phyloP scores from a whole-genome alignment of 768 basidiomycete species.

The Tricholoma sp. region DNA sequence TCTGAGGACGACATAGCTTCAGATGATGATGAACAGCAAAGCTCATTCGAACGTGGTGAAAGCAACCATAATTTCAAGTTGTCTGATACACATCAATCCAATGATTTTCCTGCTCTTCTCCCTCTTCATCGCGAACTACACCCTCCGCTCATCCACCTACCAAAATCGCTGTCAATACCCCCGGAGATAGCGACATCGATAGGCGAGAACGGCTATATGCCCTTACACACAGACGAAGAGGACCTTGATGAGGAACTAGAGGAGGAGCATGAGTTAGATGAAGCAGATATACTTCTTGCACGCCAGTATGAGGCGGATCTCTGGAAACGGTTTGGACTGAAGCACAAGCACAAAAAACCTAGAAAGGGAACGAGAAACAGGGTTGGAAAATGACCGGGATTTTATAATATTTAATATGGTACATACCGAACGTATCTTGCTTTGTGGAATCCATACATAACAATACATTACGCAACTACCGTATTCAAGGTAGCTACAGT shows the following conservation, averaged over 20 bases:
- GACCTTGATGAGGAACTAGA: constrained; percentile 29
- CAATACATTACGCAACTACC: too few species aligned
- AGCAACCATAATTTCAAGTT: constrained; percentile 6
- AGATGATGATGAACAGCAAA: neutral
- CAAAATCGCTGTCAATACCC: constrained; percentile 6
- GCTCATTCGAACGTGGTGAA: constrained; percentile 6
- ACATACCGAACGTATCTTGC: neutral
- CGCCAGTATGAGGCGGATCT: constrained; percentile 34
- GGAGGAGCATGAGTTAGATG: constrained; percentile 39
- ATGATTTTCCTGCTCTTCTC: constrained; percentile 12
- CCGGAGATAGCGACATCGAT: neutral
- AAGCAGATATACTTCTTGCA: constrained; percentile 27
- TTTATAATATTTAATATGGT: neutral
- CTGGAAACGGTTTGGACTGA: constrained; percentile 26
- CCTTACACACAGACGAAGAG: constrained; percentile 20
- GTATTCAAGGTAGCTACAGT: too few species aligned
- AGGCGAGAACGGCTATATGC: constrained; percentile 15
- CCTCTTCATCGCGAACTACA: constrained; percentile 19
- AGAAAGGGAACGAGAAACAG: neutral
- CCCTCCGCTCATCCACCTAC: constrained; percentile 18
- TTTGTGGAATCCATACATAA: too few species aligned
- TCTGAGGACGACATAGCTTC: neutral
- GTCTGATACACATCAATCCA: constrained; percentile 4
- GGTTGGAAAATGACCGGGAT: neutral
- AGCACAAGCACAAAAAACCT: neutral